Conservation (phyloP, 352 stramenopile genomes). For the Phytophthora citrophthora region DNA sequence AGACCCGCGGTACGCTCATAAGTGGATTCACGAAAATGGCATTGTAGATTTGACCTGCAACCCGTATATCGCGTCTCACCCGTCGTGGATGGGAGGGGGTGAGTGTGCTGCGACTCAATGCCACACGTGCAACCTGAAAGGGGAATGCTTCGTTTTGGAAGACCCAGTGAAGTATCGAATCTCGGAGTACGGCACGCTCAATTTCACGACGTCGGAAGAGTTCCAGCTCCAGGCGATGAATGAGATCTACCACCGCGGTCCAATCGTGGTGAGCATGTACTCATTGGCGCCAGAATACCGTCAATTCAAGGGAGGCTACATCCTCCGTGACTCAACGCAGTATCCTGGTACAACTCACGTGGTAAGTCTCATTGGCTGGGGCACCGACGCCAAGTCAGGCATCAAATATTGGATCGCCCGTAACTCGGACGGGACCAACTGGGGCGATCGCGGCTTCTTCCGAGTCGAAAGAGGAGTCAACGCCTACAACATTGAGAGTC, state of each 20-base stretch:
- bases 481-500: conserved; percentile 80
- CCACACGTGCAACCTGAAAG: conserved; percentile 65
- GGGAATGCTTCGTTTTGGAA: conserved; percentile 62
- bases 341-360: conserved; percentile 89
- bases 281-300: conserved; percentile 71
- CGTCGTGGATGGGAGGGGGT: conserved; percentile 69
- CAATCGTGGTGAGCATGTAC: conserved; percentile 94
- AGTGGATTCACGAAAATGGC: conserved; percentile 86
- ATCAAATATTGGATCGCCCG: conserved; percentile 97
- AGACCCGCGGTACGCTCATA: conserved; percentile 81
- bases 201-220: conserved; percentile 63
- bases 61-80: conserved; percentile 82
- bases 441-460: conserved; percentile 80
- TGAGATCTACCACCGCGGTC: conserved; percentile 96
- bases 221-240: conserved; percentile 91
- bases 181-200: conserved; percentile 79
- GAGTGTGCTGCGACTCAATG: conserved; percentile 72
- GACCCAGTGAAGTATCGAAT: conserved; percentile 74
- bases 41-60: conserved; percentile 86
- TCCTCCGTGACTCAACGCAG: conserved; percentile 88
- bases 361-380: conserved; percentile 97
- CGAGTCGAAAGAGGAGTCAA: conserved; percentile 71
- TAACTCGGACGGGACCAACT: conserved; percentile 90
- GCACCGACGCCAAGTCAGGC: conserved; percentile 70
- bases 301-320: conserved; percentile 92